Base-by-base conservation (phyloP, 2,329 filamentous ascomycete species). In the Fusarium stilboides region DNA sequence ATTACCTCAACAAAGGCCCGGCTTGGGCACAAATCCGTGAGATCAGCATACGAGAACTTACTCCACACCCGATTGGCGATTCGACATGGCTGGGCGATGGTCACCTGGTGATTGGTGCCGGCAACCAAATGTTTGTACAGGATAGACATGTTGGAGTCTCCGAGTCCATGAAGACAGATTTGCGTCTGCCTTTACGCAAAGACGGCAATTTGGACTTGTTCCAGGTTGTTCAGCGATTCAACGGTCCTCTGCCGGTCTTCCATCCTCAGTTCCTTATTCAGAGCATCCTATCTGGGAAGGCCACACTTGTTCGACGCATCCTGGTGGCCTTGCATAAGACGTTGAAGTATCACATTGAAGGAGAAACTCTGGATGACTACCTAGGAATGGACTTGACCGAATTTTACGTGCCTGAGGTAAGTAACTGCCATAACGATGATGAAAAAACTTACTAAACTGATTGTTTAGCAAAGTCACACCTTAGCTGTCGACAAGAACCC, bases 201-300 rank as follows among this genome's bases (percentile, higher is more conserved):
- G 80, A 81, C 74, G 84, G 84, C 6, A 84, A 83, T 2, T 86
- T 89, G 77, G 91, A 96, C 75, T 82, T 97, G 6, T 97, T 97
- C 70, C 89, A 94, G 39, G 87, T 94, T 10, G 92, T 97, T 13
- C 92, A 92, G 70, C 86, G 92, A 64, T 84, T 98, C 49, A 98
- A 98, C 75, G 93, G 94, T 0, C 92, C 94, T 4, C 82, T 98
- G 8, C 94, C 96, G 0, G 86, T 97, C 3, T 99, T 97, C 73
- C 95, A 99, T 74, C 96, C 96, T 0, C 94, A 97, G 74, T 93
- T 97, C 61, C 81, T 98, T 26, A 92, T 92, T 53, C 93, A 98
- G 77, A 95, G 92, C 73, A 93, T 97, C 37, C 83, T 97, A 26
- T 87, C 90, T 20, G 95, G 94, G 1, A 97, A 97, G 76, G 86